Base-by-base conservation (phyloP, 2,329 filamentous ascomycete genomes). In the Monilinia fructicola region DNA sequence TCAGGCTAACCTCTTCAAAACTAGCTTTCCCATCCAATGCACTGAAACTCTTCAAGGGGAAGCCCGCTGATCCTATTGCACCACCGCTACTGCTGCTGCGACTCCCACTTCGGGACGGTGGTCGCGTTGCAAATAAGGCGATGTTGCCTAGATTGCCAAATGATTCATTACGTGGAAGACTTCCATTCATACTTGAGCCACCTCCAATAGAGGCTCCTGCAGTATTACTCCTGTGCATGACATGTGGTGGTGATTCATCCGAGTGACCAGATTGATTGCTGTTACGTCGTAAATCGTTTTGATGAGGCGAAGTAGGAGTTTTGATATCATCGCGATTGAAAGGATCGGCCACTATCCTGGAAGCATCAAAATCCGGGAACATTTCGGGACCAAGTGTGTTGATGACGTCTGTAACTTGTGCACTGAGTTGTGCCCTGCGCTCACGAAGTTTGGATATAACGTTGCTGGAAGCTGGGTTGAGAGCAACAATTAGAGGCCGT, bases 311-410 rank as follows among this genome's bases (percentile, higher is more conserved):
- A 11, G 66, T 67, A 16, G 74, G 74, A 46, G 68, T 74, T 9
- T 54, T 60, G 12, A 58, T 46, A 18, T 66, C 70, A 35, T 72
- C 70, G 16, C 59, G 60, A 21, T 71, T 79, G 70, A 80, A 78
- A 0, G 84, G 80, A 69, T 88, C 85, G 4, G 83, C 81, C 40
- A 94, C 81, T 66, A 95, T 85, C 44, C 92, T 86, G 16, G 86
- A 84, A 69, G 88, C 85, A 73, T 95, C 91, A 75, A 97, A 99
- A 80, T 99, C 95, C n/a, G 93, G 90, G 80, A 96, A 99, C 81
- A 99, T 89, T 76, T 98, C 93, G 0, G 95, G 95, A 0, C 95
- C 95, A 16, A 99, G 87, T 23, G 91, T 92, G 78, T 99, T 98
- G 82, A 99, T 97, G 56, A 96, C 84, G 3, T 95, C 87, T 1